Evolutionary conservation across 495 filamentous ascomycete species (phyloP).

Genomic region (Talaromyces thailandensis): DNA sequence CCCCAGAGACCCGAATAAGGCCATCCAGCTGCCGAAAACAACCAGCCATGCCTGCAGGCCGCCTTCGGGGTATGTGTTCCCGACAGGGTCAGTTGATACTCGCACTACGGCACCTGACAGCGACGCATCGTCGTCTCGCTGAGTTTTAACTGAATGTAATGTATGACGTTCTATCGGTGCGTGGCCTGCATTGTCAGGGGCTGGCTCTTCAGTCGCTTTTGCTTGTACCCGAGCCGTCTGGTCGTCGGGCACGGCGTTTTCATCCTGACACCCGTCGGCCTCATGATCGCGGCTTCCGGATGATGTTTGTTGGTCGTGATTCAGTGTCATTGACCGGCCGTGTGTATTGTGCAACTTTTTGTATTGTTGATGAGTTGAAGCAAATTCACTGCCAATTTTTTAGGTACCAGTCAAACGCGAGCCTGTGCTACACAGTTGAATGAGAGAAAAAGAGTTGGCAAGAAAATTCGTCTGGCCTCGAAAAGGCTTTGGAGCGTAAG

Average conservation of each 20-base stretch:
- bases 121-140: background rate
- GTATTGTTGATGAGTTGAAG: background rate
- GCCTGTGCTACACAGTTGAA: background rate
- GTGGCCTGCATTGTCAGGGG: background rate
- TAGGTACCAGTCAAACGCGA: background rate
- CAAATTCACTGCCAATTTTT: background rate
- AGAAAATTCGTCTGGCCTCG: background rate
- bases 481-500: background rate
- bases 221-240: background rate
- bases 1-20: slow-evolving; percentile 61
- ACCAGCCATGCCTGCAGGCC: slow-evolving; percentile 68
- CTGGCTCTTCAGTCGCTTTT: background rate
- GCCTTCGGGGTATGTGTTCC: slow-evolving; percentile 60
- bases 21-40: slow-evolving; percentile 66
- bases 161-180: background rate
- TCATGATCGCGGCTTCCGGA: background rate
- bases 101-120: background rate
- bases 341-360: background rate
- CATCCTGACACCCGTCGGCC: background rate
- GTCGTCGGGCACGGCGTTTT: background rate
- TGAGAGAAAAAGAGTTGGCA: background rate
- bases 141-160: background rate
- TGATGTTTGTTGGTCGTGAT: background rate
- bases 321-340: background rate
- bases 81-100: slow-evolving; percentile 32